phyloP scores from a whole-genome alignment of 345 rosid species.

The Melaleuca quinquenervia region DNA sequence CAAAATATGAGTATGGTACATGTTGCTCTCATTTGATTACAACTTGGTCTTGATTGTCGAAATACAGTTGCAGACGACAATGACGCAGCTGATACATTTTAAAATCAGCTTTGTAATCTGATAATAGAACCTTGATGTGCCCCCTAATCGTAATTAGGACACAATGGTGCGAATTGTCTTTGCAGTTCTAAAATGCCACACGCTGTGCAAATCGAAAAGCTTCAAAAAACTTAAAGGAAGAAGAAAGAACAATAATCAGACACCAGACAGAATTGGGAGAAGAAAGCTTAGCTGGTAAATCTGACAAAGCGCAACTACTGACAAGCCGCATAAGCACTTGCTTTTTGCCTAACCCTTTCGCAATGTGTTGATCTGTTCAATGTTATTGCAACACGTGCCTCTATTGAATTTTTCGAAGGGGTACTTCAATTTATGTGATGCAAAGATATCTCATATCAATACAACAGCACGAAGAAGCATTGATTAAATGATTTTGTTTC shows the following conservation, averaged over 20 bases:
- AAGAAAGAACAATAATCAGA: not conserved
- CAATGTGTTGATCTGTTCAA: not conserved
- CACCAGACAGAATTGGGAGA: not conserved
- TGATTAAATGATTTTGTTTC: not conserved
- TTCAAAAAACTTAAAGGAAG: not conserved
- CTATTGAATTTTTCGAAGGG: not conserved
- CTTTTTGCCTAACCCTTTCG: not conserved
- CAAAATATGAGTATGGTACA: not conserved
- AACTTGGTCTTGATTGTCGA: not conserved
- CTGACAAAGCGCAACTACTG: rapidly evolving
- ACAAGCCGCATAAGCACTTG: not conserved
- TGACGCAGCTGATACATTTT: not conserved
- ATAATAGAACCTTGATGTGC: not conserved
- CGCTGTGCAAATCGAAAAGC: not conserved
- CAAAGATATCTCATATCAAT: not conserved
- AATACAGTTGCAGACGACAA: not conserved
- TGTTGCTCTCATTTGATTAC: not conserved
- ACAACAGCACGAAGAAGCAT: not conserved
- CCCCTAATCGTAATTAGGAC: not conserved
- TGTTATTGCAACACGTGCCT: not conserved
- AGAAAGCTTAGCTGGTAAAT: not conserved
- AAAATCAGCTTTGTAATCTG: not conserved
- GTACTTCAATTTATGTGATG: not conserved
- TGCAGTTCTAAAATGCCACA: not conserved
- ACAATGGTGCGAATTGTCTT: not conserved